Conservation (phyloP, 352 stramenopile species). For the Globisporangium sylvaticum region DNA sequence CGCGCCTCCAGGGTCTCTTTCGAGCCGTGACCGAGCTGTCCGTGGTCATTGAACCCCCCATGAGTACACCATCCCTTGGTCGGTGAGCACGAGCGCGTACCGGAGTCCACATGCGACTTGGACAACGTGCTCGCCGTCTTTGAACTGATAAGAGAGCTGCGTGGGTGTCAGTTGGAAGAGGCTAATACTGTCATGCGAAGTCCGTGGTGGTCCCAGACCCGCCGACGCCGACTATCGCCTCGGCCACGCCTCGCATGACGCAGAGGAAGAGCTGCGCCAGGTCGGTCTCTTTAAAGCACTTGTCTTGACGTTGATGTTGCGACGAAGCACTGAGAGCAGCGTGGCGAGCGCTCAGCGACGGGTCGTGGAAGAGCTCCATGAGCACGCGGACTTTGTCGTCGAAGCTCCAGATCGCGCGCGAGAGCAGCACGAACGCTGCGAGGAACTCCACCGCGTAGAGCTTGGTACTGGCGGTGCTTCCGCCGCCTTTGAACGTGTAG, state of each 20-base stretch:
- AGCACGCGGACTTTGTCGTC: slow-evolving; percentile 56
- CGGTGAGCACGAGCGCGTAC: slow-evolving; percentile 50
- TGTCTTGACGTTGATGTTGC: slow-evolving; percentile 5
- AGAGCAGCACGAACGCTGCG: slow-evolving; percentile 48
- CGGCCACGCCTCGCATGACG: slow-evolving; percentile 45
- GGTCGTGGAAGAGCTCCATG: slow-evolving; percentile 53
- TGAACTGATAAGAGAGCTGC: slow-evolving; percentile 30
- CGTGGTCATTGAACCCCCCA: slow-evolving; percentile 82
- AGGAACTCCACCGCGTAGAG: slow-evolving; percentile 65
- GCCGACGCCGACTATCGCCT: slow-evolving; percentile 45
- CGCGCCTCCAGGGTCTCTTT: slow-evolving; percentile 40
- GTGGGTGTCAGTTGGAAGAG: slow-evolving; percentile 20
- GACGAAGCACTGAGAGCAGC: slow-evolving; percentile 14
- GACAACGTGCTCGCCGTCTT: slow-evolving; percentile 14
- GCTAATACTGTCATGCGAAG: slow-evolving; percentile 13
- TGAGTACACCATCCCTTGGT: slow-evolving; percentile 57
- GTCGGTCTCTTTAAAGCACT: slow-evolving; percentile 51
- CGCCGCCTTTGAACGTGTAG: slow-evolving; percentile 34
- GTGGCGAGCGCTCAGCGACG: slow-evolving; percentile 17
- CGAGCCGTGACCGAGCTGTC: slow-evolving; percentile 64
- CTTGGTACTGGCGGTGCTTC: slow-evolving; percentile 5
- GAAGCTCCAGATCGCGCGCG: slow-evolving; percentile 55
- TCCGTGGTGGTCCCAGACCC: slow-evolving; percentile 32
- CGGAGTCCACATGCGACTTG: slow-evolving; percentile 47
- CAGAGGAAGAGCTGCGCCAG: slow-evolving; percentile 52